These are phyloP conservation scores for Aureobasidium mangrovei DNA, from an alignment of 2,329 filamentous ascomycete species.

Conservation along the genomic window DNA sequence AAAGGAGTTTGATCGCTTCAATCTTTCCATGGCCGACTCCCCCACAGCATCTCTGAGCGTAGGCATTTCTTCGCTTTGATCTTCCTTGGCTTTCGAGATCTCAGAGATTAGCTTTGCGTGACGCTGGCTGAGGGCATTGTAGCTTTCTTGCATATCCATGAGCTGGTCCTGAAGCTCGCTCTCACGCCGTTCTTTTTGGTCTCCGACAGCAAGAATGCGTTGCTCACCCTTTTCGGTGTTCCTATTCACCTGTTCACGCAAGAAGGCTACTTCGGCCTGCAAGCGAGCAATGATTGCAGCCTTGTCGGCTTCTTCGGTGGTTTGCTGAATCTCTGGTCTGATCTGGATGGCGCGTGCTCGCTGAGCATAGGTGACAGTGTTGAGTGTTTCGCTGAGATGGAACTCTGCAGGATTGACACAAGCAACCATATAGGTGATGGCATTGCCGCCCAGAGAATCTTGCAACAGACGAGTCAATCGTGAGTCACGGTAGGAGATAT, in stretches of 20 bases:
- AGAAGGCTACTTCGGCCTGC: constrained; percentile 85
- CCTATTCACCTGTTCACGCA: constrained; percentile 86
- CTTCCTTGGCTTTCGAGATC: constrained; percentile 74
- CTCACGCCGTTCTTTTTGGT: constrained; percentile 47
- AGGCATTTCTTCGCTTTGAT: constrained; percentile 46
- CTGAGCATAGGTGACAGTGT: constrained; percentile 93
- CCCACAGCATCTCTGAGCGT: constrained; percentile 55
- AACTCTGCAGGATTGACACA: constrained; percentile 97
- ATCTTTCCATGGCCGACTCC: constrained; percentile 72
- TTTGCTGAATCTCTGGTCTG: constrained; percentile 90
- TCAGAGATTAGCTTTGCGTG: constrained; percentile 95
- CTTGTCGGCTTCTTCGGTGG: constrained; percentile 83
- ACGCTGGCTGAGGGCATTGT: constrained; percentile 78
- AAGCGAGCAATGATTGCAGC: constrained; percentile 87
- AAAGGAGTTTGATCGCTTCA: constrained; percentile 93
- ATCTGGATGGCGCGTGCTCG: constrained; percentile 93
- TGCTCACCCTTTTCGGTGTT: constrained; percentile 60
- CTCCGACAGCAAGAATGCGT: constrained; percentile 26
- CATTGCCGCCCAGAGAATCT: constrained; percentile 92
- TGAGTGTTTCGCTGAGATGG: constrained; percentile 92
- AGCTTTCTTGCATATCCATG: constrained; percentile 88
- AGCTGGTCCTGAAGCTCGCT: constrained; percentile 88
- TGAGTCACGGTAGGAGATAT: constrained; percentile 98
- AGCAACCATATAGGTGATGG: constrained; percentile 98
- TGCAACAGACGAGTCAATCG: constrained; percentile 89